A percentile compares a stretch with the other conserved stretches of the same genome.
Conservation (phyloP, 2,329 filamentous ascomycete species). For the Aciculosporium take region DNA sequence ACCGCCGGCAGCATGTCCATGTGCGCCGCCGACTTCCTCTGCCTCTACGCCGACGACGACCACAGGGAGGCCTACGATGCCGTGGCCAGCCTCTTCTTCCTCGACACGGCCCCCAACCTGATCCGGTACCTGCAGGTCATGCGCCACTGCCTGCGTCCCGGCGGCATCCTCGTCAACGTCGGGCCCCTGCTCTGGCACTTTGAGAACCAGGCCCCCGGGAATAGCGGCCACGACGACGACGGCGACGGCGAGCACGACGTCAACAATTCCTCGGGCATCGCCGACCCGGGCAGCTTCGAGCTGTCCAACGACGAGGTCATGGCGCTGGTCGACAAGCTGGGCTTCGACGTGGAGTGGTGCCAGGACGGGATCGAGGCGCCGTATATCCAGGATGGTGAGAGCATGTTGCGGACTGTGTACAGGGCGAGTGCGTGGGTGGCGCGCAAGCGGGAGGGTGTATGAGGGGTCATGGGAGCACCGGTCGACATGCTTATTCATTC, state of each 20-base stretch:
- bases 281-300: constrained; percentile 80
- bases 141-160: constrained; percentile 56
- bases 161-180: constrained; percentile 76
- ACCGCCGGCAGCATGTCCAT: constrained; percentile 65
- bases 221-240: constrained; percentile 37
- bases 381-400: constrained; percentile 74
- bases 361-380: constrained; percentile 51
- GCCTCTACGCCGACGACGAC: constrained; percentile 57
- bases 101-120: constrained; percentile 90
- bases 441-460: constrained; percentile 39
- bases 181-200: constrained; percentile 95
- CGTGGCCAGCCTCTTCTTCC: constrained; percentile 85
- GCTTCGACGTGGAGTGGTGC: constrained; percentile 58
- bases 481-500: no score
- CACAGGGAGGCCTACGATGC: constrained; percentile 57
- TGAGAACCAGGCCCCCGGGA: constrained; percentile 54
- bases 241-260: constrained; percentile 36
- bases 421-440: constrained; percentile 74
- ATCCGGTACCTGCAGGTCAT: constrained; percentile 83
- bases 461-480: background rate
- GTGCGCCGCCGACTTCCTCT: constrained; percentile 84
- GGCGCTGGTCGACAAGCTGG: constrained; percentile 55
- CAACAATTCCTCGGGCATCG: constrained; percentile 51
- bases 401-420: constrained; percentile 79
- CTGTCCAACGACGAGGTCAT: constrained; percentile 81